Base-by-base conservation (phyloP, 2,329 filamentous ascomycete genomes). In the Lecanicillium sp. region DNA sequence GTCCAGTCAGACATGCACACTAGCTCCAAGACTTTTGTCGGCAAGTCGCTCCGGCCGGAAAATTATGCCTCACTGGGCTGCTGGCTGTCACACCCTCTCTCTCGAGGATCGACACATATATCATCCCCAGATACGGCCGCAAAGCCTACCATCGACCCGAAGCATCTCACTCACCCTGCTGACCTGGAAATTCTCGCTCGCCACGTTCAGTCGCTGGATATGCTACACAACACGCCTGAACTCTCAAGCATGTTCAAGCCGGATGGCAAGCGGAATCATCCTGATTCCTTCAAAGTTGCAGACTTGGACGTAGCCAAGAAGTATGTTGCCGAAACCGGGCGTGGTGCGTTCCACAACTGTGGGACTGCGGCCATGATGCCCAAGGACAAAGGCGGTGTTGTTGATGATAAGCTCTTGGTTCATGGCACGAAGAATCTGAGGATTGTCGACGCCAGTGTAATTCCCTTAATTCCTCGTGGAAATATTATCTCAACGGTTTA, bases 61-160 rank as follows among this genome's bases (percentile, higher is more conserved):
- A 40, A 40, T 46, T 76, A 72, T 50, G 63, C 77, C 37, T 70
- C 73, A 17, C 59, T 71, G 42, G 71, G 69, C 46, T 66, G 69
- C 2, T 74, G 76, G 46, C 72, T 77, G 15, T 71, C 72, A 25
- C 78, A 80, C 42, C 77, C 78, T 0, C 71, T 76, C 50, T 77
- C 72, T 2, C 67, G 76, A 0, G 78, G 78, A 7, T 63, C 65
- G 28, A 69, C 78, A 39, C 79, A 81, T 56, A 73, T 81, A 41
- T 57, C 57, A 9, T 62, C 61, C 8, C 37, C 61, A 1, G 62
- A 69, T 33, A 53, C 64, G 5, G 50, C 52, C 6, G 62, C 65
- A 6, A 54, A 62, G 20, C 66, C 70, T 1, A 60, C 66, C 7
- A 74, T 79, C 48, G 69, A 79, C 44, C 71, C 72, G 14, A 65